Evolutionary conservation across 1,284 basidiomycete genomes (phyloP), one percentile per base, ranked within the genome.

Genomic region (Malassezia globosa): DNA sequence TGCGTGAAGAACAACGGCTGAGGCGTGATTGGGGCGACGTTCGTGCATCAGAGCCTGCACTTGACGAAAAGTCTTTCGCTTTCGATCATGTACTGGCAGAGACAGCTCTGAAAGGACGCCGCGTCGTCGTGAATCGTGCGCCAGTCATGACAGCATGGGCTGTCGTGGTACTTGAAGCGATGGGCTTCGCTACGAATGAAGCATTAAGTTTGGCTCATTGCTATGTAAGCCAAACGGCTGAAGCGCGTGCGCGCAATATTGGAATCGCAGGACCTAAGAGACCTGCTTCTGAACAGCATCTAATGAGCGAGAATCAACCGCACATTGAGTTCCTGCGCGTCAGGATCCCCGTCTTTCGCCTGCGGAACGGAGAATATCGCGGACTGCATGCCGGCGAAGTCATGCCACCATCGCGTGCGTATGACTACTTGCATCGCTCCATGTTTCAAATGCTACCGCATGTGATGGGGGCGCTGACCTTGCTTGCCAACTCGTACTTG

Each of bases 131-230:
- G 43, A 96, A 96, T 72, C 82, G 90, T 18, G 89, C 90, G 1
- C 90, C 92, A 0, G 77, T 95, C 46, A 86, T 95, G 85, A 87
- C 83, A 40, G 86, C 84, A 1, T 96, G 90, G 90, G 81, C 86
- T 0, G 84, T 80, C 47, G 74, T 87, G 29, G 83, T 95, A 14
- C 83, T 86, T 6, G 85, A 90, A 61, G 76, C 81, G 23, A 76
- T 92, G 51, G 86, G 86, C 2, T 96, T 96, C 69, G 78, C 80
- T 44, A 77, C 82, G 42, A 80, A 85, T 58, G 92, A 96, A 73
- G 85, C 92, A 1, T 76, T 96, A 29, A 88, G 84, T 61, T 84
- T 92, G 48, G 87, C 86, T 2, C 84, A 85, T 40, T 87, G 84
- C 27, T 95, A 90, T 70, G 92, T 89, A 13, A 87, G 90, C 64